Conservation (phyloP, 768 basidiomycete species). For the Xerocomellus intermedius region DNA sequence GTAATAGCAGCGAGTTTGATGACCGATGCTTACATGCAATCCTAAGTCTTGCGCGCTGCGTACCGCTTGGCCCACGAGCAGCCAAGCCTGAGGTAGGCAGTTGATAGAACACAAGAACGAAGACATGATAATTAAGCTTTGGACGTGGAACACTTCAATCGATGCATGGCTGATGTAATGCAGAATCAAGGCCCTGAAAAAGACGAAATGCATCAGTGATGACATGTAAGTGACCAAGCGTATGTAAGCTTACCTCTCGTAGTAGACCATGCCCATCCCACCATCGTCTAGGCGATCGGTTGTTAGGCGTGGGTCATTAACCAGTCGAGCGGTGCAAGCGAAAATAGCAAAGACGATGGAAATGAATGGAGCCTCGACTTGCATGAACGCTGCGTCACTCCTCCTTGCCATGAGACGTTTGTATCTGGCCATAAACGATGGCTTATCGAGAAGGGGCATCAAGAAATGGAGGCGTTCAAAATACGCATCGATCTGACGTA, state of each 20-base stretch:
- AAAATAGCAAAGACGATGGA: conserved; percentile 86
- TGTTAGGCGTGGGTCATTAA: conserved; percentile 68
- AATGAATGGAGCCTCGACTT: conserved; percentile 71
- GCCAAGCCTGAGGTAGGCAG: conserved; percentile 92
- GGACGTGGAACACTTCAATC: conserved; percentile 83
- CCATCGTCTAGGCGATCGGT: conserved; percentile 67
- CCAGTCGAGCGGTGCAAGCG: conserved; percentile 79
- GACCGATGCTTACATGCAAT: conserved; percentile 68
- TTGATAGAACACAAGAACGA: conserved; percentile 92
- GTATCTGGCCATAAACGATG: conserved; percentile 74
- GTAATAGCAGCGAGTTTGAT: conserved; percentile 5
- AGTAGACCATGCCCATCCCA: conserved; percentile 87
- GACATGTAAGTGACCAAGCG: background rate
- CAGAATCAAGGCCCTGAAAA: conserved; percentile 73
- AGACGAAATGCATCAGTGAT: background rate
- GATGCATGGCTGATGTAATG: conserved; percentile 91
- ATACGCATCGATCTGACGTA: conserved; percentile 74
- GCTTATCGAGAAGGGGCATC: conserved; percentile 85
- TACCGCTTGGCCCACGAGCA: conserved; percentile 87
- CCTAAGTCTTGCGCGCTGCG: conserved; percentile 89
- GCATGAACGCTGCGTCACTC: conserved; percentile 49
- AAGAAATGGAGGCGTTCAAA: conserved; percentile 85
- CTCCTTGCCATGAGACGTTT: conserved; percentile 70
- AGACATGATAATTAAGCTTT: conserved; percentile 85
- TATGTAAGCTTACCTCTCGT: conserved; percentile 64